Percentiles rank a stretch among this genome's conserved stretches.
Conservation (phyloP, 2,329 filamentous ascomycete species). For the Colletotrichum somersetense region DNA sequence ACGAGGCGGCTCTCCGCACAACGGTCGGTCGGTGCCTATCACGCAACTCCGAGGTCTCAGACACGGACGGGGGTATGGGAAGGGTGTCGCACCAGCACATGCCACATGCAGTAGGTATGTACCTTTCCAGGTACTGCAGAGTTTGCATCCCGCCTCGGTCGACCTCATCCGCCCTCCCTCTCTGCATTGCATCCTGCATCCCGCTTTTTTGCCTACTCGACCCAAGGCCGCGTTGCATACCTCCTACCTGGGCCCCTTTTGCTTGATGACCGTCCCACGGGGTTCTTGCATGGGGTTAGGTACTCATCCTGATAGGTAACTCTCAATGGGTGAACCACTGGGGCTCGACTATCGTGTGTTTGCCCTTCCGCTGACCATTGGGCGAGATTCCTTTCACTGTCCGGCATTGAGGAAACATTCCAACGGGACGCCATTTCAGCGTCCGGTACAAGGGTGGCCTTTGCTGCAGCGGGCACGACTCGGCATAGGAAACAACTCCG, state of each 20-base stretch:
- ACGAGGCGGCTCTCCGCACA: slow-evolving; percentile 2
- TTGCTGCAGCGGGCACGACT: slow-evolving; percentile 22
- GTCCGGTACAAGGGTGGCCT: slow-evolving; percentile 2
- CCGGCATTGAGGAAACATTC: slow-evolving; percentile 31
- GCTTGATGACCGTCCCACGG: slow-evolving; percentile 22
- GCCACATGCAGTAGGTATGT: neutral
- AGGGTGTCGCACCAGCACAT: slow-evolving; percentile 32
- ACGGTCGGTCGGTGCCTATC: slow-evolving; percentile 30
- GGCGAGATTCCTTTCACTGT: slow-evolving; percentile 10
- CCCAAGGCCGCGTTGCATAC: slow-evolving; percentile 16
- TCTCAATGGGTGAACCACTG: slow-evolving; percentile 26
- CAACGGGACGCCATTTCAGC: slow-evolving; percentile 25
- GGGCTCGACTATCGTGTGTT: slow-evolving; percentile 24
- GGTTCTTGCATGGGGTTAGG: slow-evolving; percentile 9
- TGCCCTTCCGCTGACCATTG: slow-evolving; percentile 15
- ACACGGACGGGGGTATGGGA: slow-evolving; percentile 33
- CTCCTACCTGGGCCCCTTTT: slow-evolving; percentile 17
- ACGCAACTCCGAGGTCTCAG: slow-evolving; percentile 40
- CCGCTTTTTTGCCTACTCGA: slow-evolving; percentile 8
- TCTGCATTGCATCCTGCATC: slow-evolving; percentile 27
- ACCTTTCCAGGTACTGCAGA: neutral
- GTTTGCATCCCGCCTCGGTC: slow-evolving; percentile 11
- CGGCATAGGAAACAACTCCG: slow-evolving; percentile 15
- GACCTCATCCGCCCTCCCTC: slow-evolving; percentile 31
- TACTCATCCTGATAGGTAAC: slow-evolving; percentile 23